Evolutionary conservation across 345 rosid genomes (phyloP).

Genomic region (Psidium guajava): DNA sequence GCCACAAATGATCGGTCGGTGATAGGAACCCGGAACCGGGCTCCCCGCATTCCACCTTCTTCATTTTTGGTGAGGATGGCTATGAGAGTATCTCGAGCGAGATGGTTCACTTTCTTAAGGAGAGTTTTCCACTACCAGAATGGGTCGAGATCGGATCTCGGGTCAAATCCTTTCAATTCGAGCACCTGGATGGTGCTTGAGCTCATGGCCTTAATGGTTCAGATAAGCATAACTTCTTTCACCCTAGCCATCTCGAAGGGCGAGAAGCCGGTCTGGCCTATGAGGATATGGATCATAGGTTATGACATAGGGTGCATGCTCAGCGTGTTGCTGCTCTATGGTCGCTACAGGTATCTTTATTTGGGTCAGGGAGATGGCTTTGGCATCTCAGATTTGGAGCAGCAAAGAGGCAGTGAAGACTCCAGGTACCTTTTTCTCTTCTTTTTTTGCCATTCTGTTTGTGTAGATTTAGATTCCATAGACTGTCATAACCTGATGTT

Average conservation of each 20-base stretch:
- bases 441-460: not conserved
- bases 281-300: conserved; percentile 80
- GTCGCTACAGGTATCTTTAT: conserved; percentile 48
- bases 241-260: conserved; percentile 53
- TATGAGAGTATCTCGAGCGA: conserved; percentile 79
- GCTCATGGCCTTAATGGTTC: conserved; percentile 58
- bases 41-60: conserved; percentile 24
- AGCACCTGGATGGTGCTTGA: conserved; percentile 84
- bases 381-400: conserved; percentile 50
- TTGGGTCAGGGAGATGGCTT: conserved; percentile 37
- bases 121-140: conserved; percentile 97
- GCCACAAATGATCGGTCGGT: conserved; percentile 13
- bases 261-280: conserved; percentile 90
- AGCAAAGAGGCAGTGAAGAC: conserved; percentile 62
- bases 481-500: not conserved
- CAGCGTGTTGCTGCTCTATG: conserved; percentile 60
- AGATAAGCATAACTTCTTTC: conserved; percentile 48
- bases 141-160: conserved; percentile 75
- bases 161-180: conserved; percentile 88
- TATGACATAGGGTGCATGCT: conserved; percentile 79
- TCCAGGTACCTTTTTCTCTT: conserved; percentile 39
- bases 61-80: conserved; percentile 53
- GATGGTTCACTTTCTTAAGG: conserved; percentile 89
- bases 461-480: not conserved
- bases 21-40: conserved; percentile 28